Percentiles rank a stretch among this genome's conserved stretches.
These are phyloP conservation scores for Pseudogymnoascus sp. DNA, from an alignment of 2,329 filamentous ascomycete species.

Conservation along the genomic window DNA sequence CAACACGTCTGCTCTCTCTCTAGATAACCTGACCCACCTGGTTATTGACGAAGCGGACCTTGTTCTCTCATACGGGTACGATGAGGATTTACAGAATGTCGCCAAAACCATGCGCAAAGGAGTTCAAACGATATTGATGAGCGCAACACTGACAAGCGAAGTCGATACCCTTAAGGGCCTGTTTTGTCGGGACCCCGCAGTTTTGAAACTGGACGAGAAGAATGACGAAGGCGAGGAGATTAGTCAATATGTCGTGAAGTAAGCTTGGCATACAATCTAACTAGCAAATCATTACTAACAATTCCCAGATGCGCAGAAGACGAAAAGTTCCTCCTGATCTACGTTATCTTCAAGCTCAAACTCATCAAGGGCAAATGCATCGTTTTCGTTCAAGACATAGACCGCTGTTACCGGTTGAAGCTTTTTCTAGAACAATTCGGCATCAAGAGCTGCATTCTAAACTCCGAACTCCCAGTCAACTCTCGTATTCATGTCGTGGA, in stretches of 20 bases:
- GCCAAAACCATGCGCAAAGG: constrained; percentile 72
- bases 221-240: constrained; percentile 71
- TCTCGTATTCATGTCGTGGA: constrained; percentile 90
- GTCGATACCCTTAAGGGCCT: constrained; percentile 77
- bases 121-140: constrained; percentile 88
- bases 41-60: constrained; percentile 94
- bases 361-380: constrained; percentile 89
- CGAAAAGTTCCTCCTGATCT: constrained; percentile 88
- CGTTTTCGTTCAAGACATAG: constrained; percentile 78
- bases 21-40: constrained; percentile 63
- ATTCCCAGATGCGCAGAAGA: constrained; percentile 73
- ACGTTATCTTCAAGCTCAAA: constrained; percentile 92
- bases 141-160: constrained; percentile 82
- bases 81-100: constrained; percentile 78
- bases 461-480: constrained; percentile 90
- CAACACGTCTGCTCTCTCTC: constrained; percentile 61
- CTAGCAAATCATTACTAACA: constrained; percentile 15
- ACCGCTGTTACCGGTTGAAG: constrained; percentile 85
- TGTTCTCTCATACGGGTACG: constrained; percentile 88
- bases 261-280: constrained; percentile 23
- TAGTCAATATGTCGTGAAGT: constrained; percentile 81
- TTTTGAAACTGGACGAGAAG: constrained; percentile 76
- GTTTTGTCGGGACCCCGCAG: constrained; percentile 73
- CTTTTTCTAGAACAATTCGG: constrained; percentile 96
- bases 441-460: constrained; percentile 85